Base-by-base conservation (phyloP, 2,329 filamentous ascomycete species). In the Ophiostoma populinum region DNA sequence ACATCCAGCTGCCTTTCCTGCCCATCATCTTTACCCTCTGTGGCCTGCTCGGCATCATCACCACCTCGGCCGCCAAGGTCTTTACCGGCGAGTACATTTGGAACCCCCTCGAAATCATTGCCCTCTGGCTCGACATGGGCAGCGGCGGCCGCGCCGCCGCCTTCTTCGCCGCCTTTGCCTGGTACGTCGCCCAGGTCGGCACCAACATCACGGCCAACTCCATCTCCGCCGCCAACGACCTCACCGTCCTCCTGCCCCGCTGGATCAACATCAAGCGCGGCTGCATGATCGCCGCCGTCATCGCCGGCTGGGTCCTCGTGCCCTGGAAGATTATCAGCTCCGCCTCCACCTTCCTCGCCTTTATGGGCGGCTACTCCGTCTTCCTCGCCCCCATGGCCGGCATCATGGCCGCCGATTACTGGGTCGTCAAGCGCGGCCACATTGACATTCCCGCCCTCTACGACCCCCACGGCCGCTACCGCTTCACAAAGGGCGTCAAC, bases 321-420 rank as follows among this genome's bases (percentile, higher is more conserved):
- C 71, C 70, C 2, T 77, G 72, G 73, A 75, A 75, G 53, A 77
- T 78, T 38, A 55, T 77, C 13, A 57, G 51, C 22, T 71, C 65
- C 0, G 73, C 72, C 2, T 49, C 52, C 2, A 70, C 63, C 1
- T 70, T 78, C 43, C 52, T 76, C 4, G 62, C 65, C 28, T 80
- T 80, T 52, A 75, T 81, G 64, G 61, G 64, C 28, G 74, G 72
- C 1, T 73, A 76, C 48, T 57, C 39, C 9, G 42, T 55, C 26
- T 55, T 57, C 44, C 49, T 58, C 41, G 54, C 49, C 1, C 58
- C 59, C 10, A 55, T 63, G 22, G 49, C 57, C 6, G 58, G 54
- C 25, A 53, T 59, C 31, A 50, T 61, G 24, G 48, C 49, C n/a
- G 47, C 49, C 22, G 58, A 63, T 40, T 63, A 49, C 42, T 55